phyloP scores from a whole-genome alignment of 306 rosid species.

The Lathyrus tuberosus region DNA sequence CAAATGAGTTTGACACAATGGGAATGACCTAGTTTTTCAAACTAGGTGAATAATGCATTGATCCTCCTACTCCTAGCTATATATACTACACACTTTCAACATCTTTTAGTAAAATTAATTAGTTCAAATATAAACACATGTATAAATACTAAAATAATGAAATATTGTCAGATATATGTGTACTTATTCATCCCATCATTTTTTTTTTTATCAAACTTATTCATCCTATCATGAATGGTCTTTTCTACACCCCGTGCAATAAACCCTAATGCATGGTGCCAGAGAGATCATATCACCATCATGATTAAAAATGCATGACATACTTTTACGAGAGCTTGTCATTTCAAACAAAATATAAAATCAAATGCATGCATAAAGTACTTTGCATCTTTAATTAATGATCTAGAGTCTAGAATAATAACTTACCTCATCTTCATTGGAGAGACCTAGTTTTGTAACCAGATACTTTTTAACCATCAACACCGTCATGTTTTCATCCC shows the following conservation, averaged over 20 bases:
- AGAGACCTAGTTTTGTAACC: slow-evolving; percentile 72
- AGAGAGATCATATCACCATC: slow-evolving; percentile 1
- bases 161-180: not conserved
- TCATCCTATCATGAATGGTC: not conserved
- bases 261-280: slow-evolving; percentile 18
- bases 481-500: slow-evolving; percentile 70
- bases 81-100: too few relatives aligned
- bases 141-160: not conserved
- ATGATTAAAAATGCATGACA: slow-evolving; percentile 2
- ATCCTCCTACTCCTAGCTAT: too few relatives aligned
- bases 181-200: not conserved
- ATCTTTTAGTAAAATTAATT: too few relatives aligned
- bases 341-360: not conserved
- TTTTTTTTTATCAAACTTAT: too few relatives aligned
- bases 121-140: too few relatives aligned
- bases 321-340: slow-evolving; percentile 11
- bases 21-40: too few relatives aligned
- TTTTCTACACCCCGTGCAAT: not conserved
- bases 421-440: slow-evolving; percentile 65
- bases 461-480: slow-evolving; percentile 69
- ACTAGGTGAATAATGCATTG: too few relatives aligned
- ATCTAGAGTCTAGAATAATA: not conserved
- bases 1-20: too few relatives aligned
- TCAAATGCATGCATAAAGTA: slow-evolving; percentile 5
- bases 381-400: not conserved